phyloP scores from a whole-genome alignment of 345 rosid species.

The Acer negundo region DNA sequence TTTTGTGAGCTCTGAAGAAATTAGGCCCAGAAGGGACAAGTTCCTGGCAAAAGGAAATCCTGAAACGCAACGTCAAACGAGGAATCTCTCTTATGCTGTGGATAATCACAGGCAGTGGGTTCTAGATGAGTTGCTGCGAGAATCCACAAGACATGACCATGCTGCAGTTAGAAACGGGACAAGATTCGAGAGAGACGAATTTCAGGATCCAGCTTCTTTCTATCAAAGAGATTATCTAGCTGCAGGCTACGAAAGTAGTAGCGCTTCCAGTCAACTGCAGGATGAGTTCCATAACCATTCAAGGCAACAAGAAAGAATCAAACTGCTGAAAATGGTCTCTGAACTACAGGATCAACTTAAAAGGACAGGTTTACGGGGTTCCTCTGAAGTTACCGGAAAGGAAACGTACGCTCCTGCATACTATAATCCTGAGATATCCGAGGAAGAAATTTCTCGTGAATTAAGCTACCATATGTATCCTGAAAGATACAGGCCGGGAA shows the following conservation, averaged over 20 bases:
- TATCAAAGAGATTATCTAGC: conserved; percentile 39
- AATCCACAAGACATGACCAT: conserved; percentile 36
- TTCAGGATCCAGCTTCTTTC: conserved; percentile 37
- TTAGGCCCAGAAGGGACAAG: conserved; percentile 33
- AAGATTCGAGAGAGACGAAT: conserved; percentile 43
- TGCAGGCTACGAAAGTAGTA: conserved; percentile 42
- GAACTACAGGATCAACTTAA: conserved; percentile 63
- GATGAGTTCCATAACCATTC: conserved; percentile 40
- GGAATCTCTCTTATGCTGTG: conserved; percentile 28
- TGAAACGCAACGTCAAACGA: conserved; percentile 26
- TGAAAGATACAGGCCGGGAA: conserved; percentile 29
- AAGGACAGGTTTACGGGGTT: conserved; percentile 29
- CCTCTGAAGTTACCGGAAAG: conserved; percentile 33
- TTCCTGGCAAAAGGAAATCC: conserved; percentile 30
- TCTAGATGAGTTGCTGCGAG: conserved; percentile 38
- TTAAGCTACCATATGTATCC: conserved; percentile 26
- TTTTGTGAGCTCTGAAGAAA: conserved; percentile 32
- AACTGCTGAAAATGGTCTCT: conserved; percentile 49
- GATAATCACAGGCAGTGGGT: conserved; percentile 30
- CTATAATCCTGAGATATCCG: conserved; percentile 24
- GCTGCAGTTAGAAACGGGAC: conserved; percentile 40
- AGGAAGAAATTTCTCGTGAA: conserved; percentile 22
- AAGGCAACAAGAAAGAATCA: conserved; percentile 46
- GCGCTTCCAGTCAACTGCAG: conserved; percentile 45
- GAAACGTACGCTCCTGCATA: conserved; percentile 26